Conservation (phyloP, 441 rosid species). For the California macrophylla region DNA sequence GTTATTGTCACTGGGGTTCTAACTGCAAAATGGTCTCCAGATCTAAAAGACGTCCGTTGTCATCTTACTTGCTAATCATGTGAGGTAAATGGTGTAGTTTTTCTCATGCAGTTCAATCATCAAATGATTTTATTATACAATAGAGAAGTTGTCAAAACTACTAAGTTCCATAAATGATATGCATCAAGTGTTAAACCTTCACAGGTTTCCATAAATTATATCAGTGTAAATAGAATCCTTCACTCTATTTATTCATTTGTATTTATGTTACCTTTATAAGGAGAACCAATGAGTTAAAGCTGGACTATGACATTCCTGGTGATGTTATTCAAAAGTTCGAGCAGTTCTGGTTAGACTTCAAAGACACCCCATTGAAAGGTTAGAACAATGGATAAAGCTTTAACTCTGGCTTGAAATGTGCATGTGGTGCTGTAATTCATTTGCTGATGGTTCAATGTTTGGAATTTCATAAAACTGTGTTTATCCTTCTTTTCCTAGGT, state of each 20-base stretch:
- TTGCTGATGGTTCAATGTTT: background rate
- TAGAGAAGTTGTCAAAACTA: background rate
- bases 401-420: background rate
- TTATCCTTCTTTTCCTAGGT: background rate
- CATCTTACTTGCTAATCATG: constrained; percentile 67
- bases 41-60: constrained; percentile 82
- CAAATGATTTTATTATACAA: background rate
- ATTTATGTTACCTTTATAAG: constrained; percentile 24
- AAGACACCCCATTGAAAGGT: constrained; percentile 73
- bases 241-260: constrained; percentile 10
- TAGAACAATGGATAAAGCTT: constrained; percentile 7
- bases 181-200: background rate
- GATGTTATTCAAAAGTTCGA: constrained; percentile 56
- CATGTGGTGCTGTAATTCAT: background rate
- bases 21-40: constrained; percentile 94
- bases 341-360: constrained; percentile 75
- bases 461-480: background rate
- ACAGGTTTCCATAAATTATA: background rate
- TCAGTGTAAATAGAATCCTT: background rate
- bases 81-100: constrained; percentile 41
- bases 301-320: constrained; percentile 58
- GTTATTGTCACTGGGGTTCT: constrained; percentile 74
- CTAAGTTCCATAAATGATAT: background rate
- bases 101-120: background rate
- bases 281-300: constrained; percentile 80